Base-by-base conservation (phyloP, 2,329 filamentous ascomycete genomes). In the Cordyceps cateniannulata region DNA sequence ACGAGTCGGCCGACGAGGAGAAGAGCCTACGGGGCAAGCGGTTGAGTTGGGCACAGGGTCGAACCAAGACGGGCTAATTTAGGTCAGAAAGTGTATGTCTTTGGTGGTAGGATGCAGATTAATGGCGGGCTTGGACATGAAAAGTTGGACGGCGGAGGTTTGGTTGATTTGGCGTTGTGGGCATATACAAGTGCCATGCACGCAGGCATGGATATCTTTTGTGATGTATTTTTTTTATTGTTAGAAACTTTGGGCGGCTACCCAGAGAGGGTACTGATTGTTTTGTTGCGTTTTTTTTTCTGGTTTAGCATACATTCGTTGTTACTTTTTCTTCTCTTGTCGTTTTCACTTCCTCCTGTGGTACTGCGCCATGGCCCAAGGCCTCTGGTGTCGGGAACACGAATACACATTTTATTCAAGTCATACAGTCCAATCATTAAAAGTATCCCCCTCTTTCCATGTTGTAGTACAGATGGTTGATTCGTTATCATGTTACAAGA, bases 1-100 rank as follows among this genome's bases (percentile, higher is more conserved):
- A 66, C 2, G 66, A 62, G 27, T 64, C 64, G 5, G 66, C 69
- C n/a, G 68, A 68, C 22, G 64, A 64, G 18, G 64, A 59, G 50
- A 62, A 63, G 52, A 57, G 61, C 35, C 53, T 62, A 16, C 49
- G 61, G 3, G 48, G 22, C 16, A 66, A 65, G 55, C 63, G 59
- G 45, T 53, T 65, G 56, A 64, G 61, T 44, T 66, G 65, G 65
- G 60, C 55, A 2, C 62, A 53, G 24, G 63, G 63, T 24, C 60
- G 64, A 51, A 68, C 62, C 25, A 66, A 67, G 52, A 63, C 65
- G 12, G 62, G 66, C 5, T 68, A 44, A 8, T n/a, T 3, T 35
- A 6, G n/a, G 6, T 45, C n/a, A n/a, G 42, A 45, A n/a, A 64
- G 35, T 12, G 18, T 49, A n/a, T 10, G 47, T 9, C 27, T 5